phyloP scores from a whole-genome alignment of 2,329 filamentous ascomycete genomes.

The Botryotinia globosa region DNA sequence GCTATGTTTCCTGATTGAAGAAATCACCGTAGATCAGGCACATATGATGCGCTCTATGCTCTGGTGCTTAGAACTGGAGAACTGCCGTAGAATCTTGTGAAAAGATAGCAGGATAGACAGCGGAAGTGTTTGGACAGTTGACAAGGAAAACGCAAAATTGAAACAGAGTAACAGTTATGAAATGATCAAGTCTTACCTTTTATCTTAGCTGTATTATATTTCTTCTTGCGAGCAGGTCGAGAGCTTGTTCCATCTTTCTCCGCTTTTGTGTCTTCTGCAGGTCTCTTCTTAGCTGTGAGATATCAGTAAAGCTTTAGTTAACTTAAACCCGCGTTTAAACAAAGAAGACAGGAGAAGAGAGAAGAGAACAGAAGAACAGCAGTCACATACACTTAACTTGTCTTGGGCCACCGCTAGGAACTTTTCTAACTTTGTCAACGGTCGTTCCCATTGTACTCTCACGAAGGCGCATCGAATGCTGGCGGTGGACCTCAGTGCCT shows the following conservation, averaged over 20 bases:
- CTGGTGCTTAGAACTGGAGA: too few species aligned
- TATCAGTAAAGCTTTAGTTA: neutral
- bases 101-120: neutral
- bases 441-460: fast-evolving
- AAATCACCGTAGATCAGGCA: too few species aligned
- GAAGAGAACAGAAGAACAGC: neutral
- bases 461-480: too few species aligned
- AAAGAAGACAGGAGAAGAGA: fast-evolving
- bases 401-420: neutral
- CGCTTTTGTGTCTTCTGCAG: neutral
- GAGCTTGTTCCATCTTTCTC: neutral
- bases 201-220: neutral
- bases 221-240: neutral
- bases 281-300: neutral
- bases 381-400: neutral
- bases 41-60: too few species aligned
- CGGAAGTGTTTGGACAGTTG: neutral
- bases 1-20: too few species aligned
- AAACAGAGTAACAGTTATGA: neutral
- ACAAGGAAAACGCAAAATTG: neutral
- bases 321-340: fast-evolving
- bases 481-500: too few species aligned
- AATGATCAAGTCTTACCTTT: neutral
- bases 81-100: too few species aligned
- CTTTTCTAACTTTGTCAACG: too few species aligned